phyloP scores from a whole-genome alignment of 2,329 filamentous ascomycete species.

The Penicillium frequentans region DNA sequence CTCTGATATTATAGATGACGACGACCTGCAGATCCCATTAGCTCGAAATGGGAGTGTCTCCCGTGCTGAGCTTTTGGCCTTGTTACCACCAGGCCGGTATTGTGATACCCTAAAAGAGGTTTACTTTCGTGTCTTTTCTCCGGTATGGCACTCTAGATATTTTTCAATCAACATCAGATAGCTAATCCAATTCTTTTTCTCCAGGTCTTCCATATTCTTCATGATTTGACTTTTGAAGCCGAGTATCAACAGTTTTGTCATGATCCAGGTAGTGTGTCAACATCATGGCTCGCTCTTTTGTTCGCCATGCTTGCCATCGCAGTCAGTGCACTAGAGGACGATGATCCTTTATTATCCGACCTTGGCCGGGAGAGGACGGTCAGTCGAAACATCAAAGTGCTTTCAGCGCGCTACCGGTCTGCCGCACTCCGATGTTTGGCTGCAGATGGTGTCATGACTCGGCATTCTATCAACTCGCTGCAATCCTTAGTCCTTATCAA shows the following conservation, averaged over 20 bases:
- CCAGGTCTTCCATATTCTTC: conserved; percentile 43
- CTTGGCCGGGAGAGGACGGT: conserved; percentile 37
- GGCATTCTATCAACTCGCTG: conserved; percentile 41
- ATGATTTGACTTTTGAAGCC: conserved; percentile 42
- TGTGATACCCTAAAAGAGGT: conserved; percentile 38
- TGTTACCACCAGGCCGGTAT: conserved; percentile 36
- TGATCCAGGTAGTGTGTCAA: conserved; percentile 35
- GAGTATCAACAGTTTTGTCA: conserved; percentile 41
- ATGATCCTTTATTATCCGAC: conserved; percentile 37
- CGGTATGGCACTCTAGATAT: conserved; percentile 25
- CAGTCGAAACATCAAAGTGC: conserved; percentile 36
- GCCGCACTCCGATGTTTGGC: conserved; percentile 40
- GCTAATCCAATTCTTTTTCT: not conserved
- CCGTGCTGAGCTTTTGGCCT: conserved; percentile 30
- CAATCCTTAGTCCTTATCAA: conserved; percentile 42
- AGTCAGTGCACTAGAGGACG: conserved; percentile 38
- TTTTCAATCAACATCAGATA: not conserved
- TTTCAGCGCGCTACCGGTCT: conserved; percentile 39
- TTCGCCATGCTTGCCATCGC: conserved; percentile 42
- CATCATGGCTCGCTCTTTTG: conserved; percentile 41
- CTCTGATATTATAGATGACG: conserved; percentile 30
- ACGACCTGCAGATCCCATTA: conserved; percentile 36
- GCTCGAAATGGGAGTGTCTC: conserved; percentile 25
- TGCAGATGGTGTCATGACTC: conserved; percentile 39
- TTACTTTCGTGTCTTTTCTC: conserved; percentile 41